Conservation (phyloP, 768 basidiomycete genomes). For the Phaeotremella skinneri region DNA sequence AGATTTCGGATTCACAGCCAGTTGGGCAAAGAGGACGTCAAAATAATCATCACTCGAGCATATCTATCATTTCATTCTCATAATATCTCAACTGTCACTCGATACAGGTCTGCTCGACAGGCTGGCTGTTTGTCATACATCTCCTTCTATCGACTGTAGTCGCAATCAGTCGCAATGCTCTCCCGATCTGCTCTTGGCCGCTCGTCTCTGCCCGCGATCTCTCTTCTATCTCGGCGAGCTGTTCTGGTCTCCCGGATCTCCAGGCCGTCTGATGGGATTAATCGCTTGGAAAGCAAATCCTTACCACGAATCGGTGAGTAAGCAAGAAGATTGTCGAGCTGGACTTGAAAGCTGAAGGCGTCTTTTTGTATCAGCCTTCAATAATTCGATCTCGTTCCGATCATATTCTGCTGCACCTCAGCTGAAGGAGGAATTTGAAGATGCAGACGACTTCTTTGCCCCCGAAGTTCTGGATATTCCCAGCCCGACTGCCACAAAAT, state of each 20-base stretch:
- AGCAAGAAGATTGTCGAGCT: no score
- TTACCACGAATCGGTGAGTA: slow-evolving; percentile 6
- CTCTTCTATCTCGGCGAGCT: slow-evolving; percentile 12
- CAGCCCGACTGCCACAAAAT: neutral
- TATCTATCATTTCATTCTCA: no score
- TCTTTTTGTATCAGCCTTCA: neutral
- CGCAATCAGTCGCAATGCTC: slow-evolving; percentile 12
- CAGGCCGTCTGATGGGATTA: neutral
- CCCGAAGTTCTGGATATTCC: slow-evolving; percentile 5
- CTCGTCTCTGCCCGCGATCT: slow-evolving; percentile 10
- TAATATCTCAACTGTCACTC: no score
- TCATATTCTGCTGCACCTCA: slow-evolving; percentile 21
- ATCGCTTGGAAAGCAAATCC: slow-evolving; percentile 6
- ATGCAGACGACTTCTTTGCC: slow-evolving; percentile 19
- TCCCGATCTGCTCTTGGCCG: slow-evolving; percentile 18
- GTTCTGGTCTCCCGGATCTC: slow-evolving; percentile 12
- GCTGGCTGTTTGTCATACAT: no score
- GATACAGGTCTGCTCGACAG: no score
- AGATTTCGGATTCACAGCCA: neutral
- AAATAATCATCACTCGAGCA: no score
- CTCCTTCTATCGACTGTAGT: no score
- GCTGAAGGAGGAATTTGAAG: slow-evolving; percentile 8
- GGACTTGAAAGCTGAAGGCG: neutral
- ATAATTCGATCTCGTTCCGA: slow-evolving; percentile 10
- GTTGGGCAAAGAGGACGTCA: no score